These are phyloP conservation scores for Hypocreales sp. DNA, from an alignment of 2,329 filamentous ascomycete genomes.

Conservation along the genomic window DNA sequence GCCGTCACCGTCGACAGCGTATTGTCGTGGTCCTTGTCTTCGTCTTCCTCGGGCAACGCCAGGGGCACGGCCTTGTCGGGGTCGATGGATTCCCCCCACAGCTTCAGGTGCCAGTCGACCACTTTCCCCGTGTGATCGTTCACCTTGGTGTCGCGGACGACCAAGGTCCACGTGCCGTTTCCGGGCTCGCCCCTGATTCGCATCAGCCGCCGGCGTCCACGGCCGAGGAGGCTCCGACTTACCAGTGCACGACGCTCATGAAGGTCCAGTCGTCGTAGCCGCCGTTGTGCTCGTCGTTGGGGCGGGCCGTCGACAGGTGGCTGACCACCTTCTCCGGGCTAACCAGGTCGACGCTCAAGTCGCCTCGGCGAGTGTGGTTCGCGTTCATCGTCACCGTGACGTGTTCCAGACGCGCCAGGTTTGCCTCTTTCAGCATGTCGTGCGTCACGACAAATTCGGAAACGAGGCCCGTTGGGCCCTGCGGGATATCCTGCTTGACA, in stretches of 20 bases:
- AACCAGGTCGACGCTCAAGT: slow-evolving; percentile 80
- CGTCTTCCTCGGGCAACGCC: slow-evolving; percentile 68
- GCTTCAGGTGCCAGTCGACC: slow-evolving; percentile 80
- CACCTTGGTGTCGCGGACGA: slow-evolving; percentile 69
- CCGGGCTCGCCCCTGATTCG: slow-evolving; percentile 67
- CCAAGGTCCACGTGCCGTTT: slow-evolving; percentile 76
- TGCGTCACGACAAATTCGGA: slow-evolving; percentile 70
- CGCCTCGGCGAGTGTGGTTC: slow-evolving; percentile 71
- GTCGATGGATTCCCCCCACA: slow-evolving; percentile 85
- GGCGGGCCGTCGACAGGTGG: slow-evolving; percentile 64
- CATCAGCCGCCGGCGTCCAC: too few species aligned
- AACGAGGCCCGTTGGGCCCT: slow-evolving; percentile 66
- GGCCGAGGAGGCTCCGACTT: too few species aligned
- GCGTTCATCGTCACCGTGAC: slow-evolving; percentile 97
- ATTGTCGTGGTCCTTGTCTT: slow-evolving; percentile 67
- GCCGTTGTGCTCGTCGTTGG: slow-evolving; percentile 43
- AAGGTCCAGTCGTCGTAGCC: slow-evolving; percentile 97
- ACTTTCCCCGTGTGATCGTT: slow-evolving; percentile 70
- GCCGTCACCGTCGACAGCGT: slow-evolving; percentile 36
- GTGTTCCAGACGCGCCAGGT: slow-evolving; percentile 78
- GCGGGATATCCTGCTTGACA: slow-evolving; percentile 70
- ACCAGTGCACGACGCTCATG: slow-evolving; percentile 96
- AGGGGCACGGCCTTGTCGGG: slow-evolving; percentile 54
- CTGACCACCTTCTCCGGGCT: slow-evolving; percentile 72
- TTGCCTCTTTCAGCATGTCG: slow-evolving; percentile 67